Evolutionary conservation across 495 filamentous ascomycete species (phyloP).

Genomic region (Saxophila tyrrhenica): DNA sequence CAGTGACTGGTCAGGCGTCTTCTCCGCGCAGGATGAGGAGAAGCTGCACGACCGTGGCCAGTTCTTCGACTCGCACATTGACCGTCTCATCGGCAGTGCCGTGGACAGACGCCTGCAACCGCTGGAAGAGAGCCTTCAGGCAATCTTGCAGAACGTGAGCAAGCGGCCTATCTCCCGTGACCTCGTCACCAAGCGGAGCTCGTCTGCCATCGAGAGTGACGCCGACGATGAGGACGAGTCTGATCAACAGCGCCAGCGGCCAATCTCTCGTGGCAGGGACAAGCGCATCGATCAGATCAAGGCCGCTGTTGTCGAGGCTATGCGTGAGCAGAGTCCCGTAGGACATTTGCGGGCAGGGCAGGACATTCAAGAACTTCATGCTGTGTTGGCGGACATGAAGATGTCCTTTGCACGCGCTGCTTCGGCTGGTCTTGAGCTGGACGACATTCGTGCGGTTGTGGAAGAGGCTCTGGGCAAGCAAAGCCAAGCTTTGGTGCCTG

Average conservation of each 20-base stretch:
- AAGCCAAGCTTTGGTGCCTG: slow-evolving; percentile 19
- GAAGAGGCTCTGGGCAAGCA: slow-evolving; percentile 38
- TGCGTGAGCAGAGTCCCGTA: slow-evolving; percentile 18
- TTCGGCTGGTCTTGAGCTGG: slow-evolving; percentile 27
- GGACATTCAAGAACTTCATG: slow-evolving; percentile 37
- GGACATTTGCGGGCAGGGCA: slow-evolving; percentile 6
- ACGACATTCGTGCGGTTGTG: slow-evolving; percentile 47
- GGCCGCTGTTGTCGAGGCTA: slow-evolving; percentile 62
- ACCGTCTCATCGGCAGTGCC: slow-evolving; percentile 69
- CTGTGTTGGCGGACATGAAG: slow-evolving; percentile 49
- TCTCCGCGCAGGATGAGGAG: slow-evolving; percentile 69
- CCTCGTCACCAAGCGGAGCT: slow-evolving; percentile 18
- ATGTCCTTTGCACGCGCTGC: slow-evolving; percentile 30
- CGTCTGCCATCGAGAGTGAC: slow-evolving; percentile 54
- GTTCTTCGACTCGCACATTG: slow-evolving; percentile 83
- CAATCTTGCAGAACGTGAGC: slow-evolving; percentile 58
- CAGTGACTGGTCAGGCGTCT: slow-evolving; percentile 85
- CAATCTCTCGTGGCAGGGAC: slow-evolving; percentile 47
- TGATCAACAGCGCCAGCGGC: slow-evolving; percentile 42
- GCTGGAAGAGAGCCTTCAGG: slow-evolving; percentile 61
- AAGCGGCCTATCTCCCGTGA: slow-evolving; percentile 7
- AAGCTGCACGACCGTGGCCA: slow-evolving; percentile 55
- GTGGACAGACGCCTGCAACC: slow-evolving; percentile 65
- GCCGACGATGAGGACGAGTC: slow-evolving; percentile 75
- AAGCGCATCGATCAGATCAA: slow-evolving; percentile 43